phyloP scores from a whole-genome alignment of 106 monocot species.

The Dendrobium nobile region DNA sequence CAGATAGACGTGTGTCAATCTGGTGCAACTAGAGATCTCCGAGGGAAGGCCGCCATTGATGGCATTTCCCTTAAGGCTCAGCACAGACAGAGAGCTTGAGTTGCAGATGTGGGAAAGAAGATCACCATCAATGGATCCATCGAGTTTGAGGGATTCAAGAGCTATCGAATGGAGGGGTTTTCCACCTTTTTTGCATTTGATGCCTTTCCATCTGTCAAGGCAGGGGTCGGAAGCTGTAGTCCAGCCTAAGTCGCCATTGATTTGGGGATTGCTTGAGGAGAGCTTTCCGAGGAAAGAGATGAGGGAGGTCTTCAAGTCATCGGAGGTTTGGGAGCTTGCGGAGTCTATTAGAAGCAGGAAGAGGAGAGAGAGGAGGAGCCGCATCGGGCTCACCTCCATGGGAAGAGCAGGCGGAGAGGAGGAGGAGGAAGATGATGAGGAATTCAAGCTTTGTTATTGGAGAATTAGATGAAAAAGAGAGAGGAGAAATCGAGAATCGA shows the following conservation, averaged over 20 bases:
- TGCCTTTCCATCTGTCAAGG: conserved; percentile 13
- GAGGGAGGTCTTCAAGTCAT: conserved; percentile 16
- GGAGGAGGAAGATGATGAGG: not conserved
- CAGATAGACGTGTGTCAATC: conserved; percentile 24
- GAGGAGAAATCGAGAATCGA: not conserved
- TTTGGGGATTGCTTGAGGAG: conserved; percentile 2
- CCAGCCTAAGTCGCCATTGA: conserved; percentile 19
- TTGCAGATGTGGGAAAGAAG: conserved; percentile 13
- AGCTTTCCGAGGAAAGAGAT: conserved; percentile 30
- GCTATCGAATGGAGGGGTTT: not conserved
- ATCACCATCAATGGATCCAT: conserved; percentile 23
- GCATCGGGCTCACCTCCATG: not conserved
- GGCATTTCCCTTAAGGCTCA: conserved; percentile 19
- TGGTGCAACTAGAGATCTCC: conserved; percentile 21
- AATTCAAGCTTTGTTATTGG: not conserved
- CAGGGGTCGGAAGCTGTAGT: conserved; percentile 28
- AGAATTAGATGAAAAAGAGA: not conserved
- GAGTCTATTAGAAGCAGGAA: conserved; percentile 7
- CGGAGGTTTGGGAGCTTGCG: not conserved
- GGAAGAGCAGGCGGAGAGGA: not conserved
- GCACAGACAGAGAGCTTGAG: not conserved
- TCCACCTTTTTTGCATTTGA: conserved; percentile 4
- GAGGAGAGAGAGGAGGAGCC: conserved; percentile 10
- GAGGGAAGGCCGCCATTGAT: conserved; percentile 16
- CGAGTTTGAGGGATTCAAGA: conserved; percentile 13